Percentiles rank a stretch among this genome's conserved stretches.
Conservation (phyloP, 192 early-diverging fungal species). For the Entomortierella beljakovae region DNA sequence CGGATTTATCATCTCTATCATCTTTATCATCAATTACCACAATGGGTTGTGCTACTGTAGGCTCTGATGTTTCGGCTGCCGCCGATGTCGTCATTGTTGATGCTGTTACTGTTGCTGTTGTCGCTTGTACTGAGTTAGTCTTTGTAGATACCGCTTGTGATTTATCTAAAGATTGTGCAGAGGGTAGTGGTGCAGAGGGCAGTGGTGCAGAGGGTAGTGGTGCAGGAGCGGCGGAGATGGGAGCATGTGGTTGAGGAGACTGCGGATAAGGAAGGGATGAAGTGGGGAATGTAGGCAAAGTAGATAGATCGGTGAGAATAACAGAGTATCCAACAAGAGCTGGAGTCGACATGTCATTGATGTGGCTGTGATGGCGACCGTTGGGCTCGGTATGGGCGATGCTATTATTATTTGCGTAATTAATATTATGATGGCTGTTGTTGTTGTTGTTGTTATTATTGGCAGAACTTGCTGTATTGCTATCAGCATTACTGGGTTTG, state of each 20-base stretch:
- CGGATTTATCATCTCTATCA: not conserved
- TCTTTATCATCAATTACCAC: not conserved
- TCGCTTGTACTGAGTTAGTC: not conserved
- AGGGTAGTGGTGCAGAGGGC: not conserved
- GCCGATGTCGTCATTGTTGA: conserved; percentile 1
- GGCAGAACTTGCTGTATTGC: not conserved
- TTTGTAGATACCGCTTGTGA: not conserved
- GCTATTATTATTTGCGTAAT: not conserved
- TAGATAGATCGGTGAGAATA: conserved; percentile 40
- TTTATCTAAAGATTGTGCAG: not conserved
- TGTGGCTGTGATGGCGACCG: conserved; percentile 8
- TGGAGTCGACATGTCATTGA: not conserved
- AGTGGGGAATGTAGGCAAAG: conserved; percentile 1
- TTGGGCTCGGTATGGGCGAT: not conserved
- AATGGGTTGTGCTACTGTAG: not conserved
- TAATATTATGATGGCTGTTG: not conserved
- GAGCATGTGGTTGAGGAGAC: not conserved
- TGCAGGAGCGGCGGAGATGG: not conserved
- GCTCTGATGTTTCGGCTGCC: not conserved
- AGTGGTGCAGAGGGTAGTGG: not conserved
- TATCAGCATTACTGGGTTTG: conserved; percentile 1
- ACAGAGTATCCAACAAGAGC: conserved; percentile 28
- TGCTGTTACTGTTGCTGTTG: not conserved
- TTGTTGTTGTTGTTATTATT: not conserved
- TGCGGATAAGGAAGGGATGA: conserved; percentile 2